A percentile compares a stretch with the other conserved stretches of the same genome.
Evolutionary conservation across 345 rosid species (phyloP).

Genomic region (Cardamine resedifolia): DNA sequence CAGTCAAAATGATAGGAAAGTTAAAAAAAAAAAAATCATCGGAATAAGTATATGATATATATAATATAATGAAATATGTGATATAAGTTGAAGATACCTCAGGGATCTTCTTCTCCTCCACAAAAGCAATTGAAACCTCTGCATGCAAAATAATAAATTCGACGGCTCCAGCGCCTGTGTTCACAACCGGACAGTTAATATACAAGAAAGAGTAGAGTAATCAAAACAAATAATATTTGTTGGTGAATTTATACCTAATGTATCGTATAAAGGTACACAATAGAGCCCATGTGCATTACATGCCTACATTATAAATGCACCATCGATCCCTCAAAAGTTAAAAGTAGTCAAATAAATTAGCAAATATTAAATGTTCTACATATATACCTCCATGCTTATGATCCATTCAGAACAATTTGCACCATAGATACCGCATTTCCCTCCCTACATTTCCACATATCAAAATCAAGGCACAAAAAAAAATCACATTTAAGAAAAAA

Average conservation of each 20-base stretch:
- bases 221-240: too few relatives aligned
- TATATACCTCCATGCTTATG: conserved; percentile 96
- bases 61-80: not conserved
- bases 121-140: conserved; percentile 72
- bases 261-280: conserved; percentile 88
- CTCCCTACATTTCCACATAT: conserved; percentile 48
- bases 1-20: not conserved
- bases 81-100: conserved; percentile 47
- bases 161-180: conserved; percentile 75
- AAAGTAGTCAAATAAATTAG: not conserved
- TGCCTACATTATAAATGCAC: conserved; percentile 53
- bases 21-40: not conserved
- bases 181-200: conserved; percentile 5
- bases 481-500: not conserved
- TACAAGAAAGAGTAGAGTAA: conserved; percentile 8
- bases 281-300: conserved; percentile 86
- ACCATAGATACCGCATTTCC: conserved; percentile 80
- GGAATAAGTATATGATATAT: not conserved
- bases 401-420: conserved; percentile 78
- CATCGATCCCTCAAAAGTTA: not conserved
- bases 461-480: not conserved
- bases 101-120: conserved; percentile 69
- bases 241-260: conserved; percentile 62
- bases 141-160: conserved; percentile 74
- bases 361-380: not conserved